Evolutionary conservation across 2,329 filamentous ascomycete genomes (phyloP).

Genomic region (Sordariomycetes sp.): DNA sequence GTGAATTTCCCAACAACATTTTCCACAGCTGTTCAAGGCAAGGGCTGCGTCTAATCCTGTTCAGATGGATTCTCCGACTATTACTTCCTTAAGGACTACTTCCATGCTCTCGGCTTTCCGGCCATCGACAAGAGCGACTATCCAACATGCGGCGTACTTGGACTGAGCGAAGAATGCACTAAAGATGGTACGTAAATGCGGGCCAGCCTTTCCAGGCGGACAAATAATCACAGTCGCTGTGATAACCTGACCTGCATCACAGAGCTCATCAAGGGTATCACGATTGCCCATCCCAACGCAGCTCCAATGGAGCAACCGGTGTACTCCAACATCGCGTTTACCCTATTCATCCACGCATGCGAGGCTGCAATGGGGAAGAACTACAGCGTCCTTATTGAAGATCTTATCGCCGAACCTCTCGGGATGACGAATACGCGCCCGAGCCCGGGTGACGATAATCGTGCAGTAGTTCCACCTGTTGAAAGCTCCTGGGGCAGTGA

Average conservation of each 20-base stretch:
- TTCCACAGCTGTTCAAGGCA: neutral
- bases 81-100: slow-evolving; percentile 19
- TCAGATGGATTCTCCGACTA: slow-evolving; percentile 21
- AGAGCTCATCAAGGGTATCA: slow-evolving; percentile 11
- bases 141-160: slow-evolving; percentile 20
- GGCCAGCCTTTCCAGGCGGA: neutral
- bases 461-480: slow-evolving; percentile 18
- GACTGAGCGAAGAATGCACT: slow-evolving; percentile 19
- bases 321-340: slow-evolving; percentile 27
- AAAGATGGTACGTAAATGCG: neutral
- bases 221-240: neutral
- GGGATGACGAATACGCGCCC: slow-evolving; percentile 9
- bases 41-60: no score
- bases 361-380: slow-evolving; percentile 15
- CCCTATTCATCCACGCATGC: slow-evolving; percentile 19
- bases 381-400: slow-evolving; percentile 13
- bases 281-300: slow-evolving; percentile 14
- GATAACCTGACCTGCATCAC: neutral
- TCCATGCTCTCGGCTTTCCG: slow-evolving; percentile 21
- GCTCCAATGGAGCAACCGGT: slow-evolving; percentile 18
- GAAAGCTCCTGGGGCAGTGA: slow-evolving; percentile 19
- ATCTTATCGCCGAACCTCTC: slow-evolving; percentile 9
- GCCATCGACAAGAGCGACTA: slow-evolving; percentile 18
- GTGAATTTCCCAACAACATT: slow-evolving; percentile 10
- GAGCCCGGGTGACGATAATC: slow-evolving; percentile 15